phyloP scores from a whole-genome alignment of 768 basidiomycete genomes.

The Agrocybe pediades region DNA sequence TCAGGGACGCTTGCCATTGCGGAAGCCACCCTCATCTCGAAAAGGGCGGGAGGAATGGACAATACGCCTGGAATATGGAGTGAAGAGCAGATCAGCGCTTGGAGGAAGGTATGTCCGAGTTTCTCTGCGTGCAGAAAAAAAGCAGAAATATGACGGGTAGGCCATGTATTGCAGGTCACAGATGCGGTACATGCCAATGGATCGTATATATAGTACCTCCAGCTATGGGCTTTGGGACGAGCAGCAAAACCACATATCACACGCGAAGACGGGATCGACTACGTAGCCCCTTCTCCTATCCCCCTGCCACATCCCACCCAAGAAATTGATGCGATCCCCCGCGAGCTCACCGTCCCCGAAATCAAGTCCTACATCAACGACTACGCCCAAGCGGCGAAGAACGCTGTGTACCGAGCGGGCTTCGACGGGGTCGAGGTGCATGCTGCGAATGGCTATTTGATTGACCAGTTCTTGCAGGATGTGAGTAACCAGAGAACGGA shows the following conservation, averaged over 20 bases:
- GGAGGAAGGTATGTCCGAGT: slow-evolving; percentile 48
- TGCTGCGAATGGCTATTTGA: slow-evolving; percentile 46
- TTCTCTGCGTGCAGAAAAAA: too few species aligned
- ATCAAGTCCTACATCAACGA: slow-evolving; percentile 51
- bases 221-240: slow-evolving; percentile 62
- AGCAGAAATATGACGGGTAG: too few species aligned
- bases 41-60: slow-evolving; percentile 48
- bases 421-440: slow-evolving; percentile 68
- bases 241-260: slow-evolving; percentile 34
- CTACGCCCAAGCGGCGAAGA: slow-evolving; percentile 56
- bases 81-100: slow-evolving; percentile 55
- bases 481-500: slow-evolving; percentile 60
- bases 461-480: slow-evolving; percentile 66
- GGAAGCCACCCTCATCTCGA: slow-evolving; percentile 58
- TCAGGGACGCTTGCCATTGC: slow-evolving; percentile 58
- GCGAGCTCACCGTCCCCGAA: slow-evolving; percentile 46
- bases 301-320: slow-evolving; percentile 12
- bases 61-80: slow-evolving; percentile 67
- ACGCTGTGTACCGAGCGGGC: slow-evolving; percentile 59
- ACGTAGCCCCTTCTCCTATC: slow-evolving; percentile 36
- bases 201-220: slow-evolving; percentile 51
- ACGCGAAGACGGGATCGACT: slow-evolving; percentile 32
- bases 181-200: slow-evolving; percentile 40
- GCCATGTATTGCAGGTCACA: slow-evolving; percentile 47
- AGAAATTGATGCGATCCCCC: slow-evolving; percentile 26